Percentiles rank a stretch among this genome's conserved stretches.
Evolutionary conservation across 2,329 filamentous ascomycete genomes (phyloP).

Genomic region (Fusarium graminum): DNA sequence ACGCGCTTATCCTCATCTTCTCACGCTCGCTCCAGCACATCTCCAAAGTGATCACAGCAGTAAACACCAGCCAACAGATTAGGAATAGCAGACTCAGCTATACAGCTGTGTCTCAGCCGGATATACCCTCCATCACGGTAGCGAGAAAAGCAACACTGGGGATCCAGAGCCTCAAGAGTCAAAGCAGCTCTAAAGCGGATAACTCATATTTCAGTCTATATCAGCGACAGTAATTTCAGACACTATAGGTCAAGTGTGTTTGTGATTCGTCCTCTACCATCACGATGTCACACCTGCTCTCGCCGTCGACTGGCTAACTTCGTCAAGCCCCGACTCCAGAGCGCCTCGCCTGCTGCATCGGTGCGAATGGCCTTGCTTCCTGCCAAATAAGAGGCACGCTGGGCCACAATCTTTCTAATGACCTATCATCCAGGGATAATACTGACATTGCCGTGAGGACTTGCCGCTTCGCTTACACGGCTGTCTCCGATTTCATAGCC

Average conservation of each 20-base stretch:
- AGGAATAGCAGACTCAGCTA: constrained; percentile 19
- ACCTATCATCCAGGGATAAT: constrained; percentile 26
- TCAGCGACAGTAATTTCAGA: constrained; percentile 26
- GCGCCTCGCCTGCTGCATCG: constrained; percentile 25
- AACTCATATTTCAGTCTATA: constrained; percentile 33
- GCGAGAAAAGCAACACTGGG: constrained; percentile 1
- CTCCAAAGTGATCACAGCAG: constrained; percentile 24
- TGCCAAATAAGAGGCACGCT: constrained; percentile 31
- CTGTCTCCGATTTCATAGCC: constrained; percentile 5
- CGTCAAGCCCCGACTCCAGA: constrained; percentile 19
- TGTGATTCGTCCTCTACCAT: constrained; percentile 29
- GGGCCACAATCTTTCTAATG: constrained; percentile 21
- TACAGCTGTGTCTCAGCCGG: constrained; percentile 13
- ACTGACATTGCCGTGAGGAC: constrained; percentile 11
- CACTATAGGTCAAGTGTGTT: constrained; percentile 23
- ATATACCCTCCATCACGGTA: constrained; percentile 41
- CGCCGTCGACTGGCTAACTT: constrained; percentile 14
- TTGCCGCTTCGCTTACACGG: constrained; percentile 26
- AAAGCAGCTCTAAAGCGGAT: constrained; percentile 21
- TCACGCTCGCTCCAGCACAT: constrained; percentile 28
- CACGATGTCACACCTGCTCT: constrained; percentile 26
- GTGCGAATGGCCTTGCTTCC: constrained; percentile 44
- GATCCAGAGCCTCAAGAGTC: constrained; percentile 21
- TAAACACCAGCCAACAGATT: constrained; percentile 23
- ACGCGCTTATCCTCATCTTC: constrained; percentile 42